A percentile compares a stretch with the other conserved stretches of the same genome.
These are phyloP conservation scores for Ambrosiella xylebori DNA, from an alignment of 2,329 filamentous ascomycete species.

Conservation along the genomic window DNA sequence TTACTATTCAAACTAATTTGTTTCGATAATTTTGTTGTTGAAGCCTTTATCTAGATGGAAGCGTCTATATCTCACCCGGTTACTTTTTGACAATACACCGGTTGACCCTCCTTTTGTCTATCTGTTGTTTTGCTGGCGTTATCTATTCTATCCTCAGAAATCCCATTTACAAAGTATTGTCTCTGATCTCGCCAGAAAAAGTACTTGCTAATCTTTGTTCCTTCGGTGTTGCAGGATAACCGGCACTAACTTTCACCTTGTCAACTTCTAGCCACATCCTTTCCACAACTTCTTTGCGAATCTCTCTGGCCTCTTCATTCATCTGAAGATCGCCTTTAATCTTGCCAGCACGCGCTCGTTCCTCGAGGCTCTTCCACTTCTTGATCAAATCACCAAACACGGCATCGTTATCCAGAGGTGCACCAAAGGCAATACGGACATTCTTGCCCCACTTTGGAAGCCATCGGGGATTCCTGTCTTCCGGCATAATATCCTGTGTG, in stretches of 20 bases:
- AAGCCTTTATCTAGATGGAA: background rate
- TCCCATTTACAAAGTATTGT: slow-evolving; percentile 9
- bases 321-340: slow-evolving; percentile 44
- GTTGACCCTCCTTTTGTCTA: too few species aligned
- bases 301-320: slow-evolving; percentile 53
- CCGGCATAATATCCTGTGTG: slow-evolving; percentile 74
- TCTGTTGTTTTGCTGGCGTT: too few species aligned
- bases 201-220: slow-evolving; percentile 64
- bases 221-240: slow-evolving; percentile 65
- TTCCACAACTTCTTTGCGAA: slow-evolving; percentile 60
- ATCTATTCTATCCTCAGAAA: too few species aligned
- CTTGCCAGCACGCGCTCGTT: slow-evolving; percentile 15
- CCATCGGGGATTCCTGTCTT: slow-evolving; percentile 69
- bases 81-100: background rate
- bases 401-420: slow-evolving; percentile 53
- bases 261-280: slow-evolving; percentile 65
- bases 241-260: slow-evolving; percentile 54
- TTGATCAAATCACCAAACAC: slow-evolving; percentile 62
- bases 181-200: slow-evolving; percentile 38
- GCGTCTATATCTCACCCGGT: background rate
- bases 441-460: slow-evolving; percentile 57
- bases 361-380: slow-evolving; percentile 43
- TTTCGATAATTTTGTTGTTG: background rate
- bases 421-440: slow-evolving; percentile 61
- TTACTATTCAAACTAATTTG: background rate